Base-by-base conservation (phyloP, 345 rosid genomes). In the Abelmoschus esculentus region DNA sequence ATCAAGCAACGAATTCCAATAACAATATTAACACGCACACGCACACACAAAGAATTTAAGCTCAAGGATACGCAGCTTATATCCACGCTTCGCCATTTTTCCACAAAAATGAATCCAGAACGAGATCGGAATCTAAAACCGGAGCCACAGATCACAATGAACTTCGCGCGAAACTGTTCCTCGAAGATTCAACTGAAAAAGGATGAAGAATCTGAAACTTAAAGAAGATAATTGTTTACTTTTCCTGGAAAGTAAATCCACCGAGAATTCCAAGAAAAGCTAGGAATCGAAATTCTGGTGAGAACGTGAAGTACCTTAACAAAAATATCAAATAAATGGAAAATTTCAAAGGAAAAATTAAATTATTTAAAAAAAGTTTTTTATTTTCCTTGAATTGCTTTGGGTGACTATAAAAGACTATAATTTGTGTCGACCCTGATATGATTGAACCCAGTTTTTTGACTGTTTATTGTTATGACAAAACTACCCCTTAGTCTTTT, bases 41-140 rank as follows among this genome's bases (percentile, higher is more conserved):
- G 1, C 26, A 22, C 26, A 66, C 3, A 2, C 26, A 26, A 14
- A 65, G 49, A 66, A 4, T 18, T 42, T 15, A 47, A 61, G 67
- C 56, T 3, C 0, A 22, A 91, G 92, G 98, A 93, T 93, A 93
- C 98, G 98, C 63, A 93, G 91, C 87, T 93, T 91, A 78, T 88
- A 93, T 80, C 96, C 97, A 79, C 96, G 96, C 85, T 87, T 89
- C 70, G 96, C 85, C 96, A 89, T 89, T 73, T 52, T 7, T 31
- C 63, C 47, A 9, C 22, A 31, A 54, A 65, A 44, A 2, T 7
- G 66, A 76, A 58, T 70, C 72, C 38, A 70, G 69, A 76, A 54
- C 70, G 75, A 78, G 54, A 54, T 14, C 54, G 3, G 26, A 61
- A 53, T 38, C 28, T 13, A 36, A n/a, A 18, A 8, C 8, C 8